phyloP scores from a whole-genome alignment of 2,329 filamentous ascomycete genomes.

The Thyridium curvatum region DNA sequence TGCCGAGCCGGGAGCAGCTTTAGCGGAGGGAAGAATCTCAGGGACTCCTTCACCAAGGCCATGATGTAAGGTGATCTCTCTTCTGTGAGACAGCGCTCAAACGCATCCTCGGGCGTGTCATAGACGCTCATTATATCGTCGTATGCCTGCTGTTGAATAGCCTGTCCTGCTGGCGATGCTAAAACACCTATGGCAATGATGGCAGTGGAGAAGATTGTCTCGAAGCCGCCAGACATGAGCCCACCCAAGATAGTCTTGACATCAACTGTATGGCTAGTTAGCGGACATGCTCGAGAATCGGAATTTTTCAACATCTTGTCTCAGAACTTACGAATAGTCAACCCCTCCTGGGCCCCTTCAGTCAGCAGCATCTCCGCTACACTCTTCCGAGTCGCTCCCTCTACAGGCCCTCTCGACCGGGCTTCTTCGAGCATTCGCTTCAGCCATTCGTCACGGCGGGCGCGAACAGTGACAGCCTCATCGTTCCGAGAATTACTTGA shows the following conservation, averaged over 20 bases:
- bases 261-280: conserved; percentile 4
- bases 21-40: conserved; percentile 11
- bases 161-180: conserved; percentile 9
- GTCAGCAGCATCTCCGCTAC: conserved; percentile 3
- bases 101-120: conserved; percentile 1
- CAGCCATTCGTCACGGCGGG: conserved; percentile 3
- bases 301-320: no score
- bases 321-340: not conserved
- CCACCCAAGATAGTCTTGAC: conserved; percentile 13
- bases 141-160: conserved; percentile 9
- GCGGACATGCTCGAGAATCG: no score
- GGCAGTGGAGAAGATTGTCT: conserved; percentile 12
- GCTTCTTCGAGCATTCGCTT: conserved; percentile 2
- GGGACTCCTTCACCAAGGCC: conserved; percentile 10
- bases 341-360: not conserved
- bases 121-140: conserved; percentile 7
- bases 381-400: not conserved
- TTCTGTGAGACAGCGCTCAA: conserved; percentile 4
- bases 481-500: not conserved
- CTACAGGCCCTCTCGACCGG: not conserved
- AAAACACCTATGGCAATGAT: conserved; percentile 13
- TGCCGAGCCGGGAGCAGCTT: conserved; percentile 4
- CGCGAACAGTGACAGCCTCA: not conserved
- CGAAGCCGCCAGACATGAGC: conserved; percentile 15
- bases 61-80: conserved; percentile 10